Percentiles rank a stretch among this genome's conserved stretches.
Conservation (phyloP, 2,329 filamentous ascomycete species). For the Calonectria henricotiae region DNA sequence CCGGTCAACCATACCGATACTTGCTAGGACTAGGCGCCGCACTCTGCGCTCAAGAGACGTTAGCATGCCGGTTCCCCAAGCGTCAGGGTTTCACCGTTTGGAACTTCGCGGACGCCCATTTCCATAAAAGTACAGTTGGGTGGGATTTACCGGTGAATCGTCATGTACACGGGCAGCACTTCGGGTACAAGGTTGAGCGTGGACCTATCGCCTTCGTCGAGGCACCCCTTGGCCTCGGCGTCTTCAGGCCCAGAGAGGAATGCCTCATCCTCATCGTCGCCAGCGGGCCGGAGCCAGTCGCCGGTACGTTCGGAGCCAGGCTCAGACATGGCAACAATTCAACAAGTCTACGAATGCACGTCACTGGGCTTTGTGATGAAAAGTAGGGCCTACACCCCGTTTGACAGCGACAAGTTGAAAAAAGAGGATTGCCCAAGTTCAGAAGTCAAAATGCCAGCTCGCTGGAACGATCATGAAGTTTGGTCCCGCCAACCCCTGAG, state of each 20-base stretch:
- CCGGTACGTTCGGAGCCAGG: slow-evolving; percentile 46
- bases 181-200: slow-evolving; percentile 47
- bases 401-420: neutral
- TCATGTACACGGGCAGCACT: slow-evolving; percentile 52
- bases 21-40: slow-evolving; percentile 52
- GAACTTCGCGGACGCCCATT: neutral
- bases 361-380: neutral
- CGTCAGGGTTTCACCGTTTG: neutral
- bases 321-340: slow-evolving; percentile 39
- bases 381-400: neutral
- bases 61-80: slow-evolving; percentile 41
- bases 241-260: slow-evolving; percentile 49
- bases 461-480: slow-evolving; percentile 28
- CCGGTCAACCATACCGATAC: slow-evolving; percentile 46
- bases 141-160: slow-evolving; percentile 52
- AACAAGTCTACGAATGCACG: slow-evolving; percentile 22
- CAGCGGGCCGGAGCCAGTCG: slow-evolving; percentile 49
- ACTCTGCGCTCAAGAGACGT: slow-evolving; percentile 51
- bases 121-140: neutral
- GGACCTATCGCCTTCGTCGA: slow-evolving; percentile 48
- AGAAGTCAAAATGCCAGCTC: slow-evolving; percentile 14
- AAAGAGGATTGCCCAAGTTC: neutral
- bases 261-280: slow-evolving; percentile 50
- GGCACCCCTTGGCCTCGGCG: slow-evolving; percentile 51
- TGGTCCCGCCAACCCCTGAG: slow-evolving; percentile 25